Conservation (phyloP, 805 yeast genomes). For the Torulaspora gathmanii region DNA sequence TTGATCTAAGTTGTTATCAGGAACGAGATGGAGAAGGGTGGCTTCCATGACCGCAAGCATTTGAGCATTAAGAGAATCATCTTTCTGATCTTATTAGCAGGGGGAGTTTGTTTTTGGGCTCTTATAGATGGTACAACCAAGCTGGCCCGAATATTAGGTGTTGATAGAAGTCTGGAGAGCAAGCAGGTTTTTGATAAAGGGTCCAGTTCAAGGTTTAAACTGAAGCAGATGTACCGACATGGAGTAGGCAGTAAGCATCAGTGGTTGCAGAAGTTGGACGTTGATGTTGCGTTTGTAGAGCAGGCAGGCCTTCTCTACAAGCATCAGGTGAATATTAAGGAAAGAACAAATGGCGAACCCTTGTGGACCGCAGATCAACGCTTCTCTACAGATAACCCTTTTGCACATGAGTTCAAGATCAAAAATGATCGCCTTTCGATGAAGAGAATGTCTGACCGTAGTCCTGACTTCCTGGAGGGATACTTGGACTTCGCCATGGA, state of each 20-base stretch:
- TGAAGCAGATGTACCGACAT: constrained; percentile 26
- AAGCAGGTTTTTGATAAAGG: background rate
- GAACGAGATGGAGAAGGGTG: background rate
- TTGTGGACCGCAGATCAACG: constrained; percentile 22
- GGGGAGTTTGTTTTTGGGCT: background rate
- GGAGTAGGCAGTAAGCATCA: constrained; percentile 17
- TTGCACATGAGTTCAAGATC: constrained; percentile 20
- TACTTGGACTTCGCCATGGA: constrained; percentile 54
- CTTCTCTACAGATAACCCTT: constrained; percentile 27
- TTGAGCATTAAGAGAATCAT: background rate
- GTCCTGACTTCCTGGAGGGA: constrained; percentile 62
- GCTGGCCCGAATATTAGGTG: background rate
- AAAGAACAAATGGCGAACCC: constrained; percentile 9
- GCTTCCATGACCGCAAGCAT: background rate
- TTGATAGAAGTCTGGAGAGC: background rate
- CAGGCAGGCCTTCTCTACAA: constrained; percentile 18
- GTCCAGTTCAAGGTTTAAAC: constrained; percentile 12
- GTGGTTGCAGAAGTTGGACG: constrained; percentile 21
- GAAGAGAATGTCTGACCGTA: constrained; percentile 42
- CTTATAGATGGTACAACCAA: background rate
- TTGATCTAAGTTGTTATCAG: background rate
- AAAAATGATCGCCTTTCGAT: constrained; percentile 15
- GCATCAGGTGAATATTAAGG: constrained; percentile 3
- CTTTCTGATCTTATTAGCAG: background rate
- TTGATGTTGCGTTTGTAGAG: constrained; percentile 16